Evolutionary conservation across 768 basidiomycete species (phyloP).

Genomic region (Amylocystis lapponica): DNA sequence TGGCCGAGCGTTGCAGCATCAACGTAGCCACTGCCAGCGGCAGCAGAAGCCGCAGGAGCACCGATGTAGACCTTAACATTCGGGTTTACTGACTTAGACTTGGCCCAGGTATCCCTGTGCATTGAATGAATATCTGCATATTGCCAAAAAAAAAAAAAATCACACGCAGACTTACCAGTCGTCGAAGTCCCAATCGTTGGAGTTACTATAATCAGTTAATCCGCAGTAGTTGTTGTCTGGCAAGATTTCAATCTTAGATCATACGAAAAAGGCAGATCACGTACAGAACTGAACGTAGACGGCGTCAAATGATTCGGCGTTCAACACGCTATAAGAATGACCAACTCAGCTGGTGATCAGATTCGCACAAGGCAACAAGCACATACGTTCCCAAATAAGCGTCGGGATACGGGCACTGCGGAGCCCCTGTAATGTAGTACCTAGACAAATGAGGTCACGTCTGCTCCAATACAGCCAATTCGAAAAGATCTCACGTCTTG

Average conservation of each 20-base stretch:
- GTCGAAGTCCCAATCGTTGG: slow-evolving; percentile 47
- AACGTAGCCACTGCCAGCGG: slow-evolving; percentile 60
- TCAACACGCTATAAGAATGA: slow-evolving; percentile 37
- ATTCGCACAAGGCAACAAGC: too few relatives aligned
- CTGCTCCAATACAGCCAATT: neutral
- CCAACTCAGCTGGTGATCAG: neutral
- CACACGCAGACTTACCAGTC: slow-evolving; percentile 35
- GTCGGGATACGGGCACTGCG: slow-evolving; percentile 69
- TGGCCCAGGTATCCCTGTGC: slow-evolving; percentile 60
- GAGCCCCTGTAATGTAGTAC: slow-evolving; percentile 63
- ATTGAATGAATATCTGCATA: neutral
- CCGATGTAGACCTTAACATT: slow-evolving; percentile 64
- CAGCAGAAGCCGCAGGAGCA: slow-evolving; percentile 51
- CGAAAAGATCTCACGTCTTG: slow-evolving; percentile 39
- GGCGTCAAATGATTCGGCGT: slow-evolving; percentile 61
- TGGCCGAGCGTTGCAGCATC: slow-evolving; percentile 37
- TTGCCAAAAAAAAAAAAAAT: neutral
- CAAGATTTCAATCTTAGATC: neutral
- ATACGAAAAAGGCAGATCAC: slow-evolving; percentile 7
- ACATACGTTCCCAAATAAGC: slow-evolving; percentile 40
- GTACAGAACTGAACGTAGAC: slow-evolving; percentile 68
- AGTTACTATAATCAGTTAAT: slow-evolving; percentile 39
- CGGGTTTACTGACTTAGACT: slow-evolving; percentile 48
- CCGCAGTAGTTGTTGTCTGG: slow-evolving; percentile 56
- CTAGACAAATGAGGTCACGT: slow-evolving; percentile 24